Evolutionary conservation across 1,284 basidiomycete genomes (phyloP), one percentile per base, ranked within the genome.

Genomic region (Laetiporus sulphureus): DNA sequence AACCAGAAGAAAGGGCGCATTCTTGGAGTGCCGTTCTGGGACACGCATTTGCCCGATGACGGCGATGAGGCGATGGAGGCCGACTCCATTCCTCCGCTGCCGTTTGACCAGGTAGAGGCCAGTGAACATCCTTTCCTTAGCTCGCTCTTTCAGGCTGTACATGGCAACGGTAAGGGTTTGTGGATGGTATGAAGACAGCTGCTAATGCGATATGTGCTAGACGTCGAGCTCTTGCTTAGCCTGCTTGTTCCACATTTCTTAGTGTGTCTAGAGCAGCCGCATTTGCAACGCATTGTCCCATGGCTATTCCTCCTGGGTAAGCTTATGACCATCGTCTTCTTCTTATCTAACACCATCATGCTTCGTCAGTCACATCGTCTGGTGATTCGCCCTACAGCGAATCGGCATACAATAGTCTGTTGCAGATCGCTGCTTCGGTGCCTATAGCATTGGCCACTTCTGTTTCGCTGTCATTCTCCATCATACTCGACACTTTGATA

Each of bases 1-100:
- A 48, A 58, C 3, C 73, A 71, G 4, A 56, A 73, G 34, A 55
- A 62, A 15, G 50, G 77, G 8, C 73, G 71, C 70, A 54, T 49
- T 2, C 31, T 51, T n/a, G 58, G 59, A 1, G 51, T 58, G 7
- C 41, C 49, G 8, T 34, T 59, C 2, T 59, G 58, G 56, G 39
- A 33, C 8, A 29, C 22, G 2, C 5, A 21, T 7, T n/a, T 38
- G 5, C 32, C 47, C 16, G 42, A 27, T 20, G 46, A 41, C 5
- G 54, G 48, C 10, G 43, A 45, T 5, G 42, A 36, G 13, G 42
- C 30, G 5, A 50, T 52, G 51, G 45, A 51, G 21, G 45, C 37
- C 2, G 49, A 49, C 20, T 32, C 31, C 21, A 13, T 53, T 8
- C 50, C 53, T 1, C 19, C 43, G 2, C 33, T 51, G 16, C 42